A percentile compares a stretch with the other conserved stretches of the same genome.
Evolutionary conservation across 1,284 basidiomycete genomes (phyloP).

Genomic region (Apiotrichum akiyoshidainum): DNA sequence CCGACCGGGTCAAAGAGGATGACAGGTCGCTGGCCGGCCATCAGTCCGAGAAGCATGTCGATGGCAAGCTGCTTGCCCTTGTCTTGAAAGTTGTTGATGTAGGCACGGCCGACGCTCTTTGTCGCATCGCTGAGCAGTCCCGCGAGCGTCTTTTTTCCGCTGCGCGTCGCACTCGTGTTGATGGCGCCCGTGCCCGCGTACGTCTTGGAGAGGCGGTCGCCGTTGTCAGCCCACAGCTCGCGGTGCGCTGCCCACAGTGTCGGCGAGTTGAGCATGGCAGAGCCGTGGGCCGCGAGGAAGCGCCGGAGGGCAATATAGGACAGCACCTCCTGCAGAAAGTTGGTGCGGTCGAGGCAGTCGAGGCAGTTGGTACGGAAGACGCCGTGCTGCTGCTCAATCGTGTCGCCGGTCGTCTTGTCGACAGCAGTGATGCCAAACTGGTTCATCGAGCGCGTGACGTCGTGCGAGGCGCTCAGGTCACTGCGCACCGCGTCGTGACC

Average conservation of each 20-base stretch:
- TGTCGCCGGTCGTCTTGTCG: constrained; percentile 62
- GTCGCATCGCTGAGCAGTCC: constrained; percentile 92
- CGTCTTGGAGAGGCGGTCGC: constrained; percentile 78
- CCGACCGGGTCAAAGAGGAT: constrained; percentile 92
- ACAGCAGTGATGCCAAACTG: constrained; percentile 80
- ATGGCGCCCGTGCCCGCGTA: constrained; percentile 96
- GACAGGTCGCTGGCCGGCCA: constrained; percentile 81
- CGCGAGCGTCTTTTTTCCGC: constrained; percentile 87
- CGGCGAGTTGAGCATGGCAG: constrained; percentile 28
- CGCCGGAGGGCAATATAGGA: constrained; percentile 68
- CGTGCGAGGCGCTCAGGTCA: constrained; percentile 69
- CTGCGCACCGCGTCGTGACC: constrained; percentile 83
- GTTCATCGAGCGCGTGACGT: constrained; percentile 66
- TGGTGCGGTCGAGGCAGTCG: constrained; percentile 96
- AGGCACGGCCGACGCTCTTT: constrained; percentile 86
- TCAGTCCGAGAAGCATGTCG: constrained; percentile 90
- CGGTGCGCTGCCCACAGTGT: constrained; percentile 82
- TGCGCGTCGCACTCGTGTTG: constrained; percentile 92
- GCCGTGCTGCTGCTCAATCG: constrained; percentile 79
- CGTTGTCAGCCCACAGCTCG: constrained; percentile 95
- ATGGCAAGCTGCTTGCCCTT: constrained; percentile 91
- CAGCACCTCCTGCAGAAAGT: constrained; percentile 91
- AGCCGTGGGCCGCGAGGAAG: constrained; percentile 45
- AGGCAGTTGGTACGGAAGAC: constrained; percentile 93
- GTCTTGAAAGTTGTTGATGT: constrained; percentile 98